phyloP scores from a whole-genome alignment of 495 filamentous ascomycete genomes.

The Talaromyces adpressus region DNA sequence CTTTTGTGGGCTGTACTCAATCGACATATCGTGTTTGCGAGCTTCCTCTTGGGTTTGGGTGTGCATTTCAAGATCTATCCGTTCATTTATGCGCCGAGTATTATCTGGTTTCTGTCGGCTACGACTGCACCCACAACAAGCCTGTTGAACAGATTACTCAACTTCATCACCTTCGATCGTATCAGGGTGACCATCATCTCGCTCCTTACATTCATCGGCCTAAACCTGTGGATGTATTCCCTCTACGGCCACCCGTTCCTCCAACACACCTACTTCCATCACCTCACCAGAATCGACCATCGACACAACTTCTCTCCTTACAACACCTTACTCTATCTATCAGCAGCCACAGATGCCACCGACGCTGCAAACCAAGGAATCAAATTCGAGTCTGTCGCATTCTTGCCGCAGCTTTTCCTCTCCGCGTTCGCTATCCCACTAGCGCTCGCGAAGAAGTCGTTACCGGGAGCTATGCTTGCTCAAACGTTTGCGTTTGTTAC shows the following conservation, averaged over 20 bases:
- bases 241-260: slow-evolving; percentile 71
- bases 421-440: slow-evolving; percentile 72
- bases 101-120: slow-evolving; percentile 80
- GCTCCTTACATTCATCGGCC: slow-evolving; percentile 56
- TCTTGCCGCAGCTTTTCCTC: slow-evolving; percentile 77
- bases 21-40: slow-evolving; percentile 55
- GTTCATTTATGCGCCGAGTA: slow-evolving; percentile 82
- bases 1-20: slow-evolving; percentile 73
- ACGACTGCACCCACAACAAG: neutral
- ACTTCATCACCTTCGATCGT: slow-evolving; percentile 56
- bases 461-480: slow-evolving; percentile 87
- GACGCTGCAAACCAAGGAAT: slow-evolving; percentile 18
- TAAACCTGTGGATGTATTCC: slow-evolving; percentile 73
- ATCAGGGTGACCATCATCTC: slow-evolving; percentile 58
- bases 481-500: slow-evolving; percentile 96
- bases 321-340: slow-evolving; percentile 83
- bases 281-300: slow-evolving; percentile 89
- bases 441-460: slow-evolving; percentile 70
- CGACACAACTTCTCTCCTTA: slow-evolving; percentile 98
- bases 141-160: slow-evolving; percentile 18
- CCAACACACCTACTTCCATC: slow-evolving; percentile 84
- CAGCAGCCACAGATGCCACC: slow-evolving; percentile 36
- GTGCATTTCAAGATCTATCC: slow-evolving; percentile 99
- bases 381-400: slow-evolving; percentile 72
- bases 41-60: slow-evolving; percentile 67